Base-by-base conservation (phyloP, 306 rosid genomes). In the Acacia acuminata region DNA sequence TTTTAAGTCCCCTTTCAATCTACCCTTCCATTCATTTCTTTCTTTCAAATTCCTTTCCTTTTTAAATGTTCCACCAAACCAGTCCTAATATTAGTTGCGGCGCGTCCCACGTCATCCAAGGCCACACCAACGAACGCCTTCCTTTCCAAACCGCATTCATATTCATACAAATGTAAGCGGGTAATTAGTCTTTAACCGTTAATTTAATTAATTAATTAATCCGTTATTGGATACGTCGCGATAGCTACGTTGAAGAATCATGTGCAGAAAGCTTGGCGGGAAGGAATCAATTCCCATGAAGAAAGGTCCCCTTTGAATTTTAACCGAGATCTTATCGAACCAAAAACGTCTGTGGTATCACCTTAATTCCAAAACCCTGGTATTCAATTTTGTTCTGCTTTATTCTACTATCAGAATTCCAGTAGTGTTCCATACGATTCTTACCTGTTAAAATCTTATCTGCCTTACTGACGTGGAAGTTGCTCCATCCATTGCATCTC, bases 321-420 rank as follows among this genome's bases (percentile, higher is more conserved):
- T 82, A 89, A 93, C 85, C 98, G 99, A 95, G 93, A 86, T 93
- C 87, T 81, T 95, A 90, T 94, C 96, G 9, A 88, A 93, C 84
- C 98, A 95, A 82, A 95, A 95, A 89, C 94, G 99, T 48, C 98
- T 92, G 93, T 95, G 99, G 99, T 90, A 90, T 90, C 98, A 69
- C 89, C 92, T 89, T 84, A 95, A 93, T 90, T 90, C 99, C 85
- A 93, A 88, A 87, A 74, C 91, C 81, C 71, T 69, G 98, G 98
- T 95, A 87, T 82, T 88, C 79, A 75, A 56, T 47, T 55, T 53
- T 65, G 71, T 55, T 73, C 30, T 70, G 63, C 71, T 20, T 7
- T 67, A 5, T 67, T 77, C 10, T 36, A 36, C n/a, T 77, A 82
- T 69, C 42, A 69, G 70, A 85, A 56, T 56, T 83, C 82, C 65